Conservation (phyloP, 805 yeast genomes). For the Ogataea henricii region DNA sequence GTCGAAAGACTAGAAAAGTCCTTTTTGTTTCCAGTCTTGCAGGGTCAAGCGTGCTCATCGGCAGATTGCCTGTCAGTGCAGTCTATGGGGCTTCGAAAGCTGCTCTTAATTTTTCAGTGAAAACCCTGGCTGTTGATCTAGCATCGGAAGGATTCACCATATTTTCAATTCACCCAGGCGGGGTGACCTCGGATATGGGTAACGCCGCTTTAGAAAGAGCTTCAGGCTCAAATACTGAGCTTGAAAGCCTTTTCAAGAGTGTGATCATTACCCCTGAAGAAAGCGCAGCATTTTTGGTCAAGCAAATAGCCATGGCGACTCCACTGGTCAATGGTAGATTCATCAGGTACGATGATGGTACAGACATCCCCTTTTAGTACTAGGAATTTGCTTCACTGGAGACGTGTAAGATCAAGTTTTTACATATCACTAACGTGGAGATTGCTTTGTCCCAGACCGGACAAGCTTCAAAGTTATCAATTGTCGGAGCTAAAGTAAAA, state of each 20-base stretch:
- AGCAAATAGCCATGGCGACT: background rate
- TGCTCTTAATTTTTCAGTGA: constrained; percentile 33
- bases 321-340: background rate
- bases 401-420: too few species aligned
- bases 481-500: too few species aligned
- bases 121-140: background rate
- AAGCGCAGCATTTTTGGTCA: background rate
- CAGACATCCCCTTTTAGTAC: background rate
- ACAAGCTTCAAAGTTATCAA: too few species aligned
- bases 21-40: constrained; percentile 1
- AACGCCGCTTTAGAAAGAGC: background rate
- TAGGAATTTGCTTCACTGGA: too few species aligned
- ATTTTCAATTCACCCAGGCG: background rate
- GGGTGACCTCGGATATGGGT: background rate
- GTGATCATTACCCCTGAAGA: background rate
- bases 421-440: too few species aligned
- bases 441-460: too few species aligned
- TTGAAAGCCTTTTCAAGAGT: background rate
- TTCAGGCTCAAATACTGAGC: background rate
- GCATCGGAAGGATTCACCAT: background rate
- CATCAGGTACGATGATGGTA: background rate
- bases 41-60: background rate
- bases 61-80: background rate
- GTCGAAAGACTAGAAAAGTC: constrained; percentile 3
- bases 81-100: constrained; percentile 29